These are phyloP conservation scores for Huntiella savannae DNA, from an alignment of 2,329 filamentous ascomycete species.

Conservation along the genomic window DNA sequence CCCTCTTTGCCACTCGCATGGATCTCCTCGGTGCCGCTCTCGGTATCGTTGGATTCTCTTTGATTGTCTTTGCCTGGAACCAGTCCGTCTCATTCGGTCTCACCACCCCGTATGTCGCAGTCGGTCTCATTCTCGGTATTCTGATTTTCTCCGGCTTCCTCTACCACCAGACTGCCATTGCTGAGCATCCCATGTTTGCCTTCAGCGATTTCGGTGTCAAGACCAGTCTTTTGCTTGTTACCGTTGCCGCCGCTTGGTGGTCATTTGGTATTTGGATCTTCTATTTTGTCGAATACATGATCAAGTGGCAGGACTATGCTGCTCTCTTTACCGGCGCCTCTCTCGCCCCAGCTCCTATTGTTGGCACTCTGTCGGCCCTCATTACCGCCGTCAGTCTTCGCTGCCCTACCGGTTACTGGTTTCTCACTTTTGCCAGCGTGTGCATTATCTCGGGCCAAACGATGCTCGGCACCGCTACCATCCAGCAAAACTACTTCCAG, in stretches of 20 bases:
- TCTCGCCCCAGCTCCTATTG: constrained; percentile 25
- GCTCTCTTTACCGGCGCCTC: constrained; percentile 27
- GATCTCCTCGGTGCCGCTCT: constrained; percentile 22
- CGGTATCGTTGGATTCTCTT: constrained; percentile 35
- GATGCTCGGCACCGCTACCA: constrained; percentile 5
- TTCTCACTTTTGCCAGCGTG: constrained; percentile 24
- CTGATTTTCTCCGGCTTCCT: constrained; percentile 36
- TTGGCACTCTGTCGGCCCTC: constrained; percentile 26
- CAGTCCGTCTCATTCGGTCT: constrained; percentile 42
- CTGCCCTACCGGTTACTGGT: constrained; percentile 18
- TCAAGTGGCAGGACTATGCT: constrained; percentile 22
- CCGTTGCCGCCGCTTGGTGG: constrained; percentile 33
- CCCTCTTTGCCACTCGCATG: constrained; percentile 13
- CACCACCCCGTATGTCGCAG: constrained; percentile 33
- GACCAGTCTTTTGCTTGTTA: constrained; percentile 35
- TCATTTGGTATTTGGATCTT: constrained; percentile 34
- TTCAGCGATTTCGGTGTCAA: constrained; percentile 1
- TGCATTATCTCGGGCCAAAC: constrained; percentile 25
- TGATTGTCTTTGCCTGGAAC: constrained; percentile 50
- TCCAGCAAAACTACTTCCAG: constrained; percentile 39
- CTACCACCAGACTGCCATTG: constrained; percentile 29
- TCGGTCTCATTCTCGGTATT: constrained; percentile 36
- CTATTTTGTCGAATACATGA: constrained; percentile 31
- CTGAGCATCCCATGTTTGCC: constrained; percentile 36
- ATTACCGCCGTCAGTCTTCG: constrained; percentile 24